These are phyloP conservation scores for Dioscorea zingiberensis DNA, from an alignment of 106 monocot species.

Conservation along the genomic window DNA sequence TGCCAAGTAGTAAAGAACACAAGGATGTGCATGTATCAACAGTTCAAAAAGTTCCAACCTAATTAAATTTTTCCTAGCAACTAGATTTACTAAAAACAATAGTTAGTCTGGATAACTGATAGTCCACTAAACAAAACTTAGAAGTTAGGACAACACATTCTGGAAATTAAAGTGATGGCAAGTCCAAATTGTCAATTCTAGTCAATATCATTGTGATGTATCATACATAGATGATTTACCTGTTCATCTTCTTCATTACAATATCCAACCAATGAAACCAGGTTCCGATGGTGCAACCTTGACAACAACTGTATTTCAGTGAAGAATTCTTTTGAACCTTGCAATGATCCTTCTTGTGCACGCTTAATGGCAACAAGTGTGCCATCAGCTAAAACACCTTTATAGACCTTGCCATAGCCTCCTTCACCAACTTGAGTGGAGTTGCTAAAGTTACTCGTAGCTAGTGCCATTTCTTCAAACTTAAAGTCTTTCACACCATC, in stretches of 20 bases:
- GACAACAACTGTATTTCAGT: constrained; percentile 72
- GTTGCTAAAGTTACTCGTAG: constrained; percentile 48
- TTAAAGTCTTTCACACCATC: constrained; percentile 51
- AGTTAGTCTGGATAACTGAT: too few relatives aligned
- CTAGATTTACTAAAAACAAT: too few relatives aligned
- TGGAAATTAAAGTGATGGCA: too few relatives aligned
- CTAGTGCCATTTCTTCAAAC: constrained; percentile 51
- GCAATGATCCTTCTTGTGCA: constrained; percentile 57
- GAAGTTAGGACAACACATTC: too few relatives aligned
- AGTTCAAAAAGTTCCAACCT: too few relatives aligned
- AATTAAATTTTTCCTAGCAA: too few relatives aligned
- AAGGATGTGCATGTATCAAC: too few relatives aligned
- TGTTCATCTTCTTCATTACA: constrained; percentile 76
- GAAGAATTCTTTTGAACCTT: constrained; percentile 73
- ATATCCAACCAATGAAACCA: constrained; percentile 66
- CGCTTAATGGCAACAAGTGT: constrained; percentile 69
- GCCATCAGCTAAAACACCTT: constrained; percentile 63
- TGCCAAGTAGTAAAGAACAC: too few relatives aligned
- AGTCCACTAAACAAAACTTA: too few relatives aligned
- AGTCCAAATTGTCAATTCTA: too few relatives aligned
- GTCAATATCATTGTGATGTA: too few relatives aligned
- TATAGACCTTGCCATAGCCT: constrained; percentile 78
- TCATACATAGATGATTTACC: constrained; percentile 18
- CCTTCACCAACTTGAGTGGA: constrained; percentile 64
- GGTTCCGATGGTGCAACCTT: constrained; percentile 63